These are phyloP conservation scores for Entophlyctis luteolus DNA, from an alignment of 192 early-diverging fungal species.

Conservation along the genomic window DNA sequence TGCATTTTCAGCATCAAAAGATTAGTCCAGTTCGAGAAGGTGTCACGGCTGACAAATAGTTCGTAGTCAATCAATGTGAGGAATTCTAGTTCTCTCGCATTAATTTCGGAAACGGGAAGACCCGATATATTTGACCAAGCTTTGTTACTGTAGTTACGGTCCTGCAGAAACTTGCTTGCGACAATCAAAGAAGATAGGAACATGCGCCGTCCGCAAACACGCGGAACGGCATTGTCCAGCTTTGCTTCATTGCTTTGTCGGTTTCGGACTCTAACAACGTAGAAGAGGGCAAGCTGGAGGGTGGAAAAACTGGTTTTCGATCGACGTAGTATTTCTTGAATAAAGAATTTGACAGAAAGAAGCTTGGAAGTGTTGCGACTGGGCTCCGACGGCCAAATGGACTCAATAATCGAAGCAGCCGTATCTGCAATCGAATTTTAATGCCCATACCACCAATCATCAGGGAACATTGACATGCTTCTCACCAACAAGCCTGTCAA, in stretches of 20 bases:
- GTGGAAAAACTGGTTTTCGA: slow-evolving; percentile 75
- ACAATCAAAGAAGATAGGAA: slow-evolving; percentile 64
- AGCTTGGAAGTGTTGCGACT: slow-evolving; percentile 11
- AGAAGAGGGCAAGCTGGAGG: slow-evolving; percentile 72
- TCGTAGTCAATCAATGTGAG: slow-evolving; percentile 71
- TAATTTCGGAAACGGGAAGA: slow-evolving; percentile 70
- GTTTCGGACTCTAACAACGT: slow-evolving; percentile 59
- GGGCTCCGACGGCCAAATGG: slow-evolving; percentile 39
- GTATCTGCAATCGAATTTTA: slow-evolving; percentile 42
- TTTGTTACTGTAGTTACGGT: slow-evolving; percentile 64
- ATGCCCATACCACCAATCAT: slow-evolving; percentile 4
- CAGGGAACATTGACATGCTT: neutral
- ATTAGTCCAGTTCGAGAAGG: slow-evolving; percentile 59
- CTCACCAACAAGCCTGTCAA: slow-evolving; percentile 45
- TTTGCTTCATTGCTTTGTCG: neutral
- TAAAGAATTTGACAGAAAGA: slow-evolving; percentile 61
- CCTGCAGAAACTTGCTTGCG: slow-evolving; percentile 66
- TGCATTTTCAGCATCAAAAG: slow-evolving; percentile 19
- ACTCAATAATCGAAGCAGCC: slow-evolving; percentile 62
- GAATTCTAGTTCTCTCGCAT: slow-evolving; percentile 76
- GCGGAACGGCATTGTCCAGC: slow-evolving; percentile 57
- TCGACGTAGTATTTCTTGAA: slow-evolving; percentile 70
- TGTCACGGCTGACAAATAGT: slow-evolving; percentile 58
- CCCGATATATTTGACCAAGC: slow-evolving; percentile 80
- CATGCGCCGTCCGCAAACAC: slow-evolving; percentile 53